Base-by-base conservation (phyloP, 192 early-diverging fungal species). In the Geranomyces variabilis region DNA sequence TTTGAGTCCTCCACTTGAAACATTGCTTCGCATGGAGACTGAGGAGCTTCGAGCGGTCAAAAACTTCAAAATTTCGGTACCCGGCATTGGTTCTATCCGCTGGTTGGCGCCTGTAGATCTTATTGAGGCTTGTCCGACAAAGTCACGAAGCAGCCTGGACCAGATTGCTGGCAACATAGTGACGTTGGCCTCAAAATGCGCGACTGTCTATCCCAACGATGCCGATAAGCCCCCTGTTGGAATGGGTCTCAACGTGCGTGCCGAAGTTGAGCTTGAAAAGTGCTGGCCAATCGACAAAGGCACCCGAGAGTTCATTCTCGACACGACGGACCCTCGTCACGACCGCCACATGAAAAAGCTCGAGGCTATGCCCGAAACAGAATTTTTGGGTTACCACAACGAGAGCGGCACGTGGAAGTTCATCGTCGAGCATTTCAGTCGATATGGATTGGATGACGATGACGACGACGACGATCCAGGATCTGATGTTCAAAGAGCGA, bases 321-420 rank as follows among this genome's bases (percentile, higher is more conserved):
- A 92, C 64, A 80, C 84, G 60, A 77, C 84, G 19, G 91, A 95
- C 53, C 88, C 91, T 45, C 80, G 84, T 15, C 84, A 89, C 66
- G 82, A 87, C 60, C 81, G 83, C 51, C 91, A 93, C 63, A 76
- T 91, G 60, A 81, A 84, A 45, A 88, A 89, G 14, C 78, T 99
- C 19, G 86, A 86, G 62, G 76, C 72, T 1, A 87, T 92, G n/a
- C 74, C 83, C 22, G 91, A 91, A 41, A 96, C 93, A 0, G 79
- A 86, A 49, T 95, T 96, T 77, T 74, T 94, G 21, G 88, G 86
- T 43, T 99, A 87, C 75, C 77, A 86, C 44, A 69, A 85, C 47
- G 75, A 82, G 12, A 87, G 88, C 17, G 94, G 96, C 22, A 84
- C 83, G 0, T 99, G 97, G 97, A 88, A 79, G n/a, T 99, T 99